Evolutionary conservation across 768 basidiomycete species (phyloP).

Genomic region (Leccinum fibrillosum): DNA sequence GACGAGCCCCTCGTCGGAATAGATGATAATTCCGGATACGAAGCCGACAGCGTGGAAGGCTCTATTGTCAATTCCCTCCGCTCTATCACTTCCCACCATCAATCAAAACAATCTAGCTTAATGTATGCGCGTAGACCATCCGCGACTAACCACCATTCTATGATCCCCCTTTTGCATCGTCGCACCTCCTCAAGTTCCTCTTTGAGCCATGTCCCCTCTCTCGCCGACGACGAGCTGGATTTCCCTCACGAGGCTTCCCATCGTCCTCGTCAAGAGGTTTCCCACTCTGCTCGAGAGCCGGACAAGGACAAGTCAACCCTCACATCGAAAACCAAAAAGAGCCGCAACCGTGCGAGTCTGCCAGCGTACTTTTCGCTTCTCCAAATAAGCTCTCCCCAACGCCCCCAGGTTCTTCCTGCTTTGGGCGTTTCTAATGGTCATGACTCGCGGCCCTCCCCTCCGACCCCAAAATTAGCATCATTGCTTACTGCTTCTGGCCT

Average conservation of each 20-base stretch:
- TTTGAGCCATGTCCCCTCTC: slow-evolving; percentile 30
- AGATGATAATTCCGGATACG: slow-evolving; percentile 32
- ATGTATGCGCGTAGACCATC: slow-evolving; percentile 70
- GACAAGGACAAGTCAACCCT: slow-evolving; percentile 28
- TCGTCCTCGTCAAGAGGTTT: slow-evolving; percentile 30
- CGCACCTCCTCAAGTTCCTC: slow-evolving; percentile 45
- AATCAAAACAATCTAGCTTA: slow-evolving; percentile 43
- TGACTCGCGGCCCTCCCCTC: slow-evolving; percentile 49
- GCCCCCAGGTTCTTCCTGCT: slow-evolving; percentile 36
- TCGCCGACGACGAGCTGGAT: slow-evolving; percentile 42
- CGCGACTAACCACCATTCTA: slow-evolving; percentile 64
- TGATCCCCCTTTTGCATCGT: slow-evolving; percentile 53
- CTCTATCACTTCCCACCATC: slow-evolving; percentile 35
- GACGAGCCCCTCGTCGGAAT: slow-evolving; percentile 35
- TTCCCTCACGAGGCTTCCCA: slow-evolving; percentile 36
- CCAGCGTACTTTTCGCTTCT: slow-evolving; percentile 76
- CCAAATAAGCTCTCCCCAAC: slow-evolving; percentile 47
- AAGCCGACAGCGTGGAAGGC: slow-evolving; percentile 32
- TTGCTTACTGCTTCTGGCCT: slow-evolving; percentile 31
- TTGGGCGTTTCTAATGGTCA: slow-evolving; percentile 41
- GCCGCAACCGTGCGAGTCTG: slow-evolving; percentile 67
- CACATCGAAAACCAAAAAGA: slow-evolving; percentile 43
- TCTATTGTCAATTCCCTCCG: slow-evolving; percentile 42
- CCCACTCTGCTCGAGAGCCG: slow-evolving; percentile 25
- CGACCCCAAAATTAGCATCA: slow-evolving; percentile 52